Evolutionary conservation across 164 flowering plant genomes (phyloP).

Genomic region (Kingdonia uniflora): DNA sequence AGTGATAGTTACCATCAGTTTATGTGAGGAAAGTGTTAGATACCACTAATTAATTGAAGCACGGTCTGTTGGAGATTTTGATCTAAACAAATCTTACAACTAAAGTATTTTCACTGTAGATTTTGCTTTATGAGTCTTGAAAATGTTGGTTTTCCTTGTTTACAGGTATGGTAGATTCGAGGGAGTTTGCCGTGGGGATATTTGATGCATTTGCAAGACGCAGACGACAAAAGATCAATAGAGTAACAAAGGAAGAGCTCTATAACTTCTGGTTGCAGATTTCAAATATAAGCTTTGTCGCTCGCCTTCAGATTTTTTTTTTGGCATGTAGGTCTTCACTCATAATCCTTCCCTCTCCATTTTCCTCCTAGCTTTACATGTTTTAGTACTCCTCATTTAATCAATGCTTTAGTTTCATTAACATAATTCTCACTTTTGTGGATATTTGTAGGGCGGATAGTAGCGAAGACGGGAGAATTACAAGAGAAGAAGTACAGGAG

Average conservation of each 20-base stretch:
- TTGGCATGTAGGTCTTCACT: constrained; percentile 44
- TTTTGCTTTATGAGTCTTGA: too few species aligned
- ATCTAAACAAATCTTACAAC: too few species aligned
- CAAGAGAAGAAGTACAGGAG: constrained; percentile 16
- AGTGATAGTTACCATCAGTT: too few species aligned
- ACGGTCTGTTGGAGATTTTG: too few species aligned
- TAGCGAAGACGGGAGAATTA: constrained; percentile 17
- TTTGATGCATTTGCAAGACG: constrained; percentile 35
- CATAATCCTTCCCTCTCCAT: too few species aligned
- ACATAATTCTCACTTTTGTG: neutral
- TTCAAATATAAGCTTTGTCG: constrained; percentile 31
- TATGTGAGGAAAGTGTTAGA: too few species aligned
- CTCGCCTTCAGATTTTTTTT: constrained; percentile 40
- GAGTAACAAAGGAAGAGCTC: constrained; percentile 20
- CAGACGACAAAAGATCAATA: constrained; percentile 17
- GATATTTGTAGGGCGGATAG: constrained; percentile 14
- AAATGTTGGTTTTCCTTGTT: neutral
- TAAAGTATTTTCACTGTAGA: too few species aligned
- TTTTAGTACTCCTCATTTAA: too few species aligned
- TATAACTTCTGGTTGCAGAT: constrained; percentile 36
- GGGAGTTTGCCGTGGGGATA: constrained; percentile 25
- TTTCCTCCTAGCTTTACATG: too few species aligned
- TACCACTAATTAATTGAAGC: too few species aligned
- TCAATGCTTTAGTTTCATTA: neutral
- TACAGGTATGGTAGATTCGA: constrained; percentile 32